A percentile compares a stretch with the other conserved stretches of the same genome.
Conservation (phyloP, 2,329 filamentous ascomycete species). For the Alternaria tenuissima region DNA sequence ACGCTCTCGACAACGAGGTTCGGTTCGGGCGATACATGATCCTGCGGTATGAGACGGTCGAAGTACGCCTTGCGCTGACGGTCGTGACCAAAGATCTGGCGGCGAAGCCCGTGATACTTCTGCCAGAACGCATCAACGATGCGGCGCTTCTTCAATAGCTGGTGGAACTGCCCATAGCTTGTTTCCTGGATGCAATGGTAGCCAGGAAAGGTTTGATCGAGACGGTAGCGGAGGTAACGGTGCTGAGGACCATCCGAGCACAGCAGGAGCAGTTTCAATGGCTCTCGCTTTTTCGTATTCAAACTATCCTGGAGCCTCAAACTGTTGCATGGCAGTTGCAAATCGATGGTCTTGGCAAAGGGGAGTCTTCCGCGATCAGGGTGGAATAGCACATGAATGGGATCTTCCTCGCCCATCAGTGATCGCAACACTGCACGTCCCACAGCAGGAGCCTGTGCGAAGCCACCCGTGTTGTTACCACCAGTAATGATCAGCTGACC, state of each 20-base stretch:
- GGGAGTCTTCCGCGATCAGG: background rate
- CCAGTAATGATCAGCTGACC: background rate
- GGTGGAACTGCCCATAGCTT: background rate
- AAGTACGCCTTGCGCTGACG: background rate
- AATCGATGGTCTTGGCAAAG: background rate
- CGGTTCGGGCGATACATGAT: background rate
- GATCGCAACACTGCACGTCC: background rate
- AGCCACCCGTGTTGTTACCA: background rate
- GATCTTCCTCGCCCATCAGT: background rate
- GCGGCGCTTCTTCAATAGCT: background rate
- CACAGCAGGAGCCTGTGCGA: background rate
- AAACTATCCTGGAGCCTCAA: background rate
- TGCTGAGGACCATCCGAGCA: background rate
- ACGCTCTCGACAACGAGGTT: background rate
- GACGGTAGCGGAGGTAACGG: background rate
- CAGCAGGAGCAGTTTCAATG: background rate
- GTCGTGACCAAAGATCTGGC: background rate
- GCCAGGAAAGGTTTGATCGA: background rate
- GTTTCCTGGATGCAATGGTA: background rate
- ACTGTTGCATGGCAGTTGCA: background rate
- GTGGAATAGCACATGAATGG: background rate
- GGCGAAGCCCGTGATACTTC: background rate
- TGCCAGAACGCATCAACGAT: background rate
- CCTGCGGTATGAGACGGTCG: background rate
- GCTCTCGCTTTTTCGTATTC: background rate